These are phyloP conservation scores for Cynara cardunculus DNA, from an alignment of 129 eudicot species.

Conservation along the genomic window DNA sequence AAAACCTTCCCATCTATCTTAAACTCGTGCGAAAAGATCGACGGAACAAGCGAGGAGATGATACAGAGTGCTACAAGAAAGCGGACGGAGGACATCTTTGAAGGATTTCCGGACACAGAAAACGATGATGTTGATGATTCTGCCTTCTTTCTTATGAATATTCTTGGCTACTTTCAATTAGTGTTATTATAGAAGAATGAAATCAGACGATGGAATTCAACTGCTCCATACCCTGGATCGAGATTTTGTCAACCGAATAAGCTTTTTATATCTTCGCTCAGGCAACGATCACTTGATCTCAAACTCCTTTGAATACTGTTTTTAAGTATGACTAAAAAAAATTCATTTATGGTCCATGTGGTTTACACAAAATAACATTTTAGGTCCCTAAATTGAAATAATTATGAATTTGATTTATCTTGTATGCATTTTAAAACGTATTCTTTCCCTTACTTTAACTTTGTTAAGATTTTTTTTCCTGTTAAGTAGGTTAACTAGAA, in stretches of 20 bases:
- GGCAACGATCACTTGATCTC: background rate
- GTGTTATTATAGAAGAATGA: background rate
- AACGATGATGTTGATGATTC: background rate
- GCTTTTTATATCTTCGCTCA: background rate
- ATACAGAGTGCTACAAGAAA: conserved; percentile 20
- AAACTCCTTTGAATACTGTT: background rate
- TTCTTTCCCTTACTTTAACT: too few species aligned
- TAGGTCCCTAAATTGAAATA: background rate
- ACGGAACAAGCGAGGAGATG: conserved; percentile 3
- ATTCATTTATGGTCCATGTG: background rate
- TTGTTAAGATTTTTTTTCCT: too few species aligned
- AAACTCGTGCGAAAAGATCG: conserved; percentile 39
- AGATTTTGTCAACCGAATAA: background rate
- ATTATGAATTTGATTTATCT: too few species aligned
- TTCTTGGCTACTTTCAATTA: background rate
- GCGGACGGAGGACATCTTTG: background rate
- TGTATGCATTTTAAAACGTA: too few species aligned
- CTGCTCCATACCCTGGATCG: background rate
- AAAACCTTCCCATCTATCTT: conserved; percentile 65
- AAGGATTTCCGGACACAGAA: background rate
- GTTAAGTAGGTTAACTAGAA: too few species aligned
- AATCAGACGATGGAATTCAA: background rate
- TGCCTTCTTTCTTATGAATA: background rate
- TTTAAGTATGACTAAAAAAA: background rate
- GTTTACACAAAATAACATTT: background rate